Evolutionary conservation across 495 filamentous ascomycete genomes (phyloP).

Genomic region (Neurospora terricola): DNA sequence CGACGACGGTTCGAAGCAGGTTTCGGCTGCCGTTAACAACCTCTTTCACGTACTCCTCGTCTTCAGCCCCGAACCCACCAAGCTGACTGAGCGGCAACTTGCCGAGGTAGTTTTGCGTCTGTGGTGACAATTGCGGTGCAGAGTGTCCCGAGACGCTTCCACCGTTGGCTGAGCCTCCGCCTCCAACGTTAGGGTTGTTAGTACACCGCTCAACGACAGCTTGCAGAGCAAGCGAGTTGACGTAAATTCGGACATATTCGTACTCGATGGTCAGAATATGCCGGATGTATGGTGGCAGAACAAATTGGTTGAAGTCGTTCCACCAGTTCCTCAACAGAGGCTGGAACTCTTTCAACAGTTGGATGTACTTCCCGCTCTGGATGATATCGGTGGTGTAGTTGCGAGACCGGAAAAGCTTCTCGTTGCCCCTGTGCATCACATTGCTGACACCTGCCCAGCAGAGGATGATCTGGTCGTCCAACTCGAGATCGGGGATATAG

Average conservation of each 20-base stretch:
- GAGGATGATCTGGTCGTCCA: conserved; percentile 72
- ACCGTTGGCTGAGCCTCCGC: conserved; percentile 28
- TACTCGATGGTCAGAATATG: conserved; percentile 85
- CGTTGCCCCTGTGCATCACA: conserved; percentile 80
- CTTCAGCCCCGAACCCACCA: conserved; percentile 46
- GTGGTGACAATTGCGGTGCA: conserved; percentile 39
- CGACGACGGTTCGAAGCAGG: conserved; percentile 71
- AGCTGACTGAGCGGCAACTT: conserved; percentile 45
- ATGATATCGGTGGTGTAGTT: conserved; percentile 80
- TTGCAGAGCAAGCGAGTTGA: conserved; percentile 88
- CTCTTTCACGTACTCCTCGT: conserved; percentile 74
- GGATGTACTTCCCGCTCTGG: conserved; percentile 69
- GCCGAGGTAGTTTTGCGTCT: conserved; percentile 48
- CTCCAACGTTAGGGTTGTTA: conserved; percentile 44
- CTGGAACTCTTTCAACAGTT: conserved; percentile 68
- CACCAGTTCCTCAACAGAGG: conserved; percentile 67
- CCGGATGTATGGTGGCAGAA: conserved; percentile 63
- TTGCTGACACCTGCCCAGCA: conserved; percentile 87
- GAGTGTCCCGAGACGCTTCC: conserved; percentile 32
- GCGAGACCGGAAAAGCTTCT: conserved; percentile 71
- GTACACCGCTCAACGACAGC: conserved; percentile 92
- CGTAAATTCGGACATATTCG: conserved; percentile 80
- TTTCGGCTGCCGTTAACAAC: conserved; percentile 81
- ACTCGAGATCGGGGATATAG: conserved; percentile 47
- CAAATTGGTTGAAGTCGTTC: conserved; percentile 59